These are phyloP conservation scores for Gryganskiella cystojenkinii DNA, from an alignment of 192 early-diverging fungal species.

Conservation along the genomic window DNA sequence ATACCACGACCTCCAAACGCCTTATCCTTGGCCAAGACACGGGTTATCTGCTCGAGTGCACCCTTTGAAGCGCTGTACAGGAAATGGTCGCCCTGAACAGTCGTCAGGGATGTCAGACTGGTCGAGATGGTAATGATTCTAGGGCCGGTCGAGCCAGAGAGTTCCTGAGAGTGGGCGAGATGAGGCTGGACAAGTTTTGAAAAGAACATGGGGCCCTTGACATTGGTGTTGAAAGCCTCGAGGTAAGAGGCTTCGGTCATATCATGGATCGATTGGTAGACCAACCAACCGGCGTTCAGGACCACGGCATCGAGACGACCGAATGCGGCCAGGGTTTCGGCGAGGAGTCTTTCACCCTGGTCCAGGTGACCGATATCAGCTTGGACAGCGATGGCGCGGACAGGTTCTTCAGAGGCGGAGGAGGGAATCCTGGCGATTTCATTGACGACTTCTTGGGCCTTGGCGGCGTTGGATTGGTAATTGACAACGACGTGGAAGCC, in stretches of 20 bases:
- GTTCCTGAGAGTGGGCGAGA: slow-evolving; percentile 9
- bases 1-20: slow-evolving; percentile 10
- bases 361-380: slow-evolving; percentile 46
- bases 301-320: slow-evolving; percentile 56
- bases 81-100: slow-evolving; percentile 14
- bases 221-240: slow-evolving; percentile 40
- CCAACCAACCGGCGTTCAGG: slow-evolving; percentile 53
- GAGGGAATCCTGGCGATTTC: not conserved
- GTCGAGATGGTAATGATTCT: slow-evolving; percentile 53
- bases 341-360: slow-evolving; percentile 9
- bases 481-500: slow-evolving; percentile 64
- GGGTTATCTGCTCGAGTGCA: slow-evolving; percentile 11
- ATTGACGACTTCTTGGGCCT: slow-evolving; percentile 48
- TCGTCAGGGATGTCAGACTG: not conserved
- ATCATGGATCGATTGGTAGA: slow-evolving; percentile 20
- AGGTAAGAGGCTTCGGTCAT: slow-evolving; percentile 41
- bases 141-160: not conserved
- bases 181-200: slow-evolving; percentile 36
- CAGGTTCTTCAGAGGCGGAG: not conserved
- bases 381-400: slow-evolving; percentile 54
- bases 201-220: slow-evolving; percentile 42
- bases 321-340: slow-evolving; percentile 43
- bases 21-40: slow-evolving; percentile 22
- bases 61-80: slow-evolving; percentile 15
- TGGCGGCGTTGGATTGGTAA: slow-evolving; percentile 87